Base-by-base conservation (phyloP, 1,284 basidiomycete genomes). In the Puccinia horiana region DNA sequence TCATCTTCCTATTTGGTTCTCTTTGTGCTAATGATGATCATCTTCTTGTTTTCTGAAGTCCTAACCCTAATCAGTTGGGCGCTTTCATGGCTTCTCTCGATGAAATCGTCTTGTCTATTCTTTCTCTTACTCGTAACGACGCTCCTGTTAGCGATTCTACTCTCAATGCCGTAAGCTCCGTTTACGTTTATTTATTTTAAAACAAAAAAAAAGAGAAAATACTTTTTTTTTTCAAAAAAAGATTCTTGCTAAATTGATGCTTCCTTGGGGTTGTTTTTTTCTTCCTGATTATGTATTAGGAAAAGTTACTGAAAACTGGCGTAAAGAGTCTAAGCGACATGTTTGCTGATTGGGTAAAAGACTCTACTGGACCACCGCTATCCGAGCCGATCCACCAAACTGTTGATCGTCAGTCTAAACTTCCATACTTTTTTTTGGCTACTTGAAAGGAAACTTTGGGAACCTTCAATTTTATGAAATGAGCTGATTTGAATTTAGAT, bases 81-180 rank as follows among this genome's bases (percentile, higher is more conserved):
- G 18, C 40, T 37, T 81, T 81, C 61, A 74, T 72, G 35, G 32
- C 42, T 11, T 72, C 80, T n/a, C 44, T 81, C 20, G 80, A 81
- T 61, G 80, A 74, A 69, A 54, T 81, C 26, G 72, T 67, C 37
- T 47, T 75, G 42, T 74, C 80, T 9, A 61, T 72, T 47, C 72
- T 32, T n/a, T 61, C 56, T 12, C 56, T 74, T n/a, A 32, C 44
- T 23, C 69, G 56, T 16, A 65, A 56, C 29, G 80, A 73, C 2
- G 54, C 80, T 18, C 42, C 69, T 16, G n/a, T 52, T 47, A 47
- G 70, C 37, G 72, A 74, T 29, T 63, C 72, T 20, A 32, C 49
- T 18, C 12, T 52, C 23, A 26, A 67, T 58, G 65, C 49, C 11
- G 80, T 81, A 63, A 35, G 72, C 52, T 54, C n/a, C n/a, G 11